These are phyloP conservation scores for Penicillium freii DNA, from an alignment of 2,329 filamentous ascomycete species.

Conservation along the genomic window DNA sequence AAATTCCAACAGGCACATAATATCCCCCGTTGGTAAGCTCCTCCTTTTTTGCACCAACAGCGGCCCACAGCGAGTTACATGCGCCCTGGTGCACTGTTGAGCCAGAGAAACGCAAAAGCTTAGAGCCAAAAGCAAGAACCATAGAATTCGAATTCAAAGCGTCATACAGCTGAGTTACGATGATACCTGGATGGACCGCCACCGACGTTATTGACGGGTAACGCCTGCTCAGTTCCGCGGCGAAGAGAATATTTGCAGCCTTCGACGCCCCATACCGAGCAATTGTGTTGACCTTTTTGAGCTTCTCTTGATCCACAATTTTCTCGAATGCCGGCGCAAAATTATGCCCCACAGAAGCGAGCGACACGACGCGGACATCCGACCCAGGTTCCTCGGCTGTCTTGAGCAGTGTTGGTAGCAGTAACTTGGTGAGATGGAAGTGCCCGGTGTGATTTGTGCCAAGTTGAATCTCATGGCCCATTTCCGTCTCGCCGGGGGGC, in stretches of 20 bases:
- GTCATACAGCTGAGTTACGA: slow-evolving; percentile 34
- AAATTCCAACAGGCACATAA: slow-evolving; percentile 32
- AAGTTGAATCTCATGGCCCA: slow-evolving; percentile 41
- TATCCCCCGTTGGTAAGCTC: slow-evolving; percentile 30
- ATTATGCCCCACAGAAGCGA: slow-evolving; percentile 34
- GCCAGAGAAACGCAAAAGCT: slow-evolving; percentile 16
- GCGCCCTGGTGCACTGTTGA: slow-evolving; percentile 25
- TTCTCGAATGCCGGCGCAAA: slow-evolving; percentile 27
- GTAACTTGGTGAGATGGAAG: slow-evolving; percentile 37
- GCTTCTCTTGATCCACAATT: slow-evolving; percentile 30
- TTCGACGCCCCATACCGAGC: slow-evolving; percentile 47
- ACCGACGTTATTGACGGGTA: slow-evolving; percentile 38
- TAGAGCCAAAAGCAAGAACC: slow-evolving; percentile 10
- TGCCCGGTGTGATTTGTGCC: slow-evolving; percentile 43
- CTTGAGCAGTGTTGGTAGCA: slow-evolving; percentile 32
- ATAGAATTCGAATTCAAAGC: slow-evolving; percentile 15
- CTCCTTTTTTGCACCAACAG: slow-evolving; percentile 25
- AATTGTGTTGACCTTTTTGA: slow-evolving; percentile 35
- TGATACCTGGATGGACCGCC: slow-evolving; percentile 50
- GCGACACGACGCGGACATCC: slow-evolving; percentile 29
- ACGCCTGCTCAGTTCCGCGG: slow-evolving; percentile 42
- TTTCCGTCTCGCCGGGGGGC: slow-evolving; percentile 33
- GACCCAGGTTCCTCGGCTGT: slow-evolving; percentile 25
- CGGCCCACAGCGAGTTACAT: slow-evolving; percentile 33
- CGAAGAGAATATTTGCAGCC: slow-evolving; percentile 48